These are phyloP conservation scores for Ananas comosus DNA, from an alignment of 176 grass and related monocot species.

Conservation along the genomic window DNA sequence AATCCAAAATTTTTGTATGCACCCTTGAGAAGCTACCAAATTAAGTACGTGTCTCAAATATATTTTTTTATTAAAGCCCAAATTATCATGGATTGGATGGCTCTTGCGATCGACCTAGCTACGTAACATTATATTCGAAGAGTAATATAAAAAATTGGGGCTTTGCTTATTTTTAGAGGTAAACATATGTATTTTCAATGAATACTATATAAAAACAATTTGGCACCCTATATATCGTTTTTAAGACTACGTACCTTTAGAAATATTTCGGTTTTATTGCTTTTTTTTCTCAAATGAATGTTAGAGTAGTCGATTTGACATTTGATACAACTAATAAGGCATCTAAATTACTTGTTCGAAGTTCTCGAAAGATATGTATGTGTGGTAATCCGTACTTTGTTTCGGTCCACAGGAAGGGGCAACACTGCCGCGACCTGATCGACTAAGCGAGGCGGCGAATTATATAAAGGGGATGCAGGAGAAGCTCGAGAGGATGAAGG, in stretches of 20 bases:
- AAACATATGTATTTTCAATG: too few relatives aligned
- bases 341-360: too few relatives aligned
- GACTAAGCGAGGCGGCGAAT: conserved; percentile 37
- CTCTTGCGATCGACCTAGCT: too few relatives aligned
- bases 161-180: too few relatives aligned
- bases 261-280: background rate
- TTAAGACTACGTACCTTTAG: background rate
- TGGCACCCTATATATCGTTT: background rate
- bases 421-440: conserved; percentile 32
- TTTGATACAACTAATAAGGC: background rate
- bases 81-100: too few relatives aligned
- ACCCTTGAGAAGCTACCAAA: too few relatives aligned
- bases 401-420: background rate
- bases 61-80: too few relatives aligned
- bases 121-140: too few relatives aligned
- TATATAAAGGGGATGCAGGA: conserved; percentile 53
- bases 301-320: background rate
- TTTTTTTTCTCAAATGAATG: background rate
- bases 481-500: conserved; percentile 42
- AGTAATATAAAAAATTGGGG: too few relatives aligned
- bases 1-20: too few relatives aligned
- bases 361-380: background rate
- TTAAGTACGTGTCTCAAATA: too few relatives aligned
- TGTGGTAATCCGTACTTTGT: background rate
- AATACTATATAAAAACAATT: background rate